phyloP scores from a whole-genome alignment of 768 basidiomycete species.

The Pleurotus eryngii region DNA sequence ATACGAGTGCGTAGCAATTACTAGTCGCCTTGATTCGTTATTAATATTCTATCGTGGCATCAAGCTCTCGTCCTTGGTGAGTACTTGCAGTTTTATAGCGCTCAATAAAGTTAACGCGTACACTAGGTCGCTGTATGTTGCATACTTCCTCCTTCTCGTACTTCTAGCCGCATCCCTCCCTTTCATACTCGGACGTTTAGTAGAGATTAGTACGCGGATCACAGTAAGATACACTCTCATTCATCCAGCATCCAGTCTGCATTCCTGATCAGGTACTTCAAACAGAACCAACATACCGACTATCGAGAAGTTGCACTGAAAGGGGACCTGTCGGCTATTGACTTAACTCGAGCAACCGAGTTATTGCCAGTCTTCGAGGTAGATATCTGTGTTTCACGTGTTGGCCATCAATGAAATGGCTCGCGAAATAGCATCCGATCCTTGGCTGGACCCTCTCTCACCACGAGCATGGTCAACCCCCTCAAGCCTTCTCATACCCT shows the following conservation, averaged over 20 bases:
- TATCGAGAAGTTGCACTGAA: conserved; percentile 34
- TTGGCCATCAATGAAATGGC: neutral
- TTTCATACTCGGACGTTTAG: conserved; percentile 36
- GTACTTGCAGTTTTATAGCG: neutral
- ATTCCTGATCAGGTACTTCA: neutral
- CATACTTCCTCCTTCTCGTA: conserved; percentile 32
- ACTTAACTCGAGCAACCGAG: conserved; percentile 25
- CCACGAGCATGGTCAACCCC: conserved; percentile 29
- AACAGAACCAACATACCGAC: conserved; percentile 27
- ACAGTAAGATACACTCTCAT: conserved; percentile 17
- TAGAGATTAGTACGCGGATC: conserved; percentile 27
- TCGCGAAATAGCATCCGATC: conserved; percentile 22
- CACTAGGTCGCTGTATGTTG: conserved; percentile 23
- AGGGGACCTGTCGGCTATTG: conserved; percentile 29
- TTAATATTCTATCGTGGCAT: conserved; percentile 3
- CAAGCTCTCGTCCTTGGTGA: conserved; percentile 27
- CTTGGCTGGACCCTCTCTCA: conserved; percentile 38
- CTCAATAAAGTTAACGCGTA: neutral
- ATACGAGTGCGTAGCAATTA: conserved; percentile 30
- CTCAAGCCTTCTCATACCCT: conserved; percentile 26
- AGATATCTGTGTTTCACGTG: neutral
- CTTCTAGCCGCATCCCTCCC: conserved; percentile 23
- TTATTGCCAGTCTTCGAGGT: conserved; percentile 28
- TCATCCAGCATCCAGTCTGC: neutral
- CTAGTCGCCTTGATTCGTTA: conserved; percentile 5